Evolutionary conservation across 495 filamentous ascomycete genomes (phyloP), one percentile per base, ranked within the genome.

Genomic region (Xylaria nigripes): DNA sequence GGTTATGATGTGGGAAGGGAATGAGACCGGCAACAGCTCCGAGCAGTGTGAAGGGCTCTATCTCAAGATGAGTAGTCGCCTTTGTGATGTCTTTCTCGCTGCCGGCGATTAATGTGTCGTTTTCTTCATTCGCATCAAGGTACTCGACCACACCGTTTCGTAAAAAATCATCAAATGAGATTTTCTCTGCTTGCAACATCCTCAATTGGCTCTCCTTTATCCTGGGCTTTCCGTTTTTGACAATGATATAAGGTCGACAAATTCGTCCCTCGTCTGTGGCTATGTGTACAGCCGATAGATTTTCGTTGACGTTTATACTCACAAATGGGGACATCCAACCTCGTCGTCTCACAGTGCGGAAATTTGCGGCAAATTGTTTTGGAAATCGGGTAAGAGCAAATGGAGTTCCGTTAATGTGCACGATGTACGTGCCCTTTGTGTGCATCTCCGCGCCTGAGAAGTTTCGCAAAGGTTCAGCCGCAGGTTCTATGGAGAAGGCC

Each of bases 1-100:
- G 93, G 69, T 99, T 99, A 75, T 99, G 93, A 71, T 99, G 94
- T 10, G 93, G 93, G 64, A 96, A 99, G 3, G 93, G 93, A 61
- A 99, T 97, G 19, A 99, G 76, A 36, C 93, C 92, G 34, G 93
- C 93, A 30, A 97, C 94, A 23, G 93, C 94, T n/a, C 93, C 93
- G 27, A 99, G 83, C 41, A 97, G 86, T 1, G 94, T 97, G 68
- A 96, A 97, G 0, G 93, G 93, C 67, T 97, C 94, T 49, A 99
- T 96, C 65, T 99, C 93, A 30, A 97, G 75, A 70, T 99, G 93
- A 0, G 93, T 97, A 0, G 90, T 92, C 10, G 81, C 78, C 40
- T 81, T 77, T 21, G 78, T 83, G 56, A 96, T 88, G 30, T 91
- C 84, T 29, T 80, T 78, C 63, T 97, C 92, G 56, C 88, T 87